Evolutionary conservation across 805 yeast genomes (phyloP).

Genomic region (Metschnikowia reukaufii): DNA sequence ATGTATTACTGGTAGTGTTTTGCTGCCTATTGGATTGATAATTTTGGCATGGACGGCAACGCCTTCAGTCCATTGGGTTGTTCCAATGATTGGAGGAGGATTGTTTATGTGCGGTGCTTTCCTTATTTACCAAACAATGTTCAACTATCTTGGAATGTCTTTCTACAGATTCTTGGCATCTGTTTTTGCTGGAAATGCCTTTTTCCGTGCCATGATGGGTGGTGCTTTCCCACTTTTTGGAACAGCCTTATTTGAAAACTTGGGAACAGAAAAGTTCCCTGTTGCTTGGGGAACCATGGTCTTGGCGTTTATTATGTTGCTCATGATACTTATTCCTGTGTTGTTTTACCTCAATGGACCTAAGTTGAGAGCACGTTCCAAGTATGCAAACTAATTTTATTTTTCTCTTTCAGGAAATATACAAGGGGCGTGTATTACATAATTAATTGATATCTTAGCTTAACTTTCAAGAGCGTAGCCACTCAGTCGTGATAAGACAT

Average conservation of each 20-base stretch:
- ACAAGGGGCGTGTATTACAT: too few species aligned
- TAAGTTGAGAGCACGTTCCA: constrained; percentile 16
- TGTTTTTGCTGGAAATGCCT: constrained; percentile 18
- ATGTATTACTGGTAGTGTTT: constrained; percentile 13
- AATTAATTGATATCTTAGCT: too few species aligned
- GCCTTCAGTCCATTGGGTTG: constrained; percentile 16
- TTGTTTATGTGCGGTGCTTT: constrained; percentile 13
- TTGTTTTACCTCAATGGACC: constrained; percentile 14
- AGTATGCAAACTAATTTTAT: constrained; percentile 11
- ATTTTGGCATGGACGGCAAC: constrained; percentile 17
- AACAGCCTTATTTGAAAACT: constrained; percentile 12
- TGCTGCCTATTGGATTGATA: constrained; percentile 14
- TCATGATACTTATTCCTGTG: constrained; percentile 13
- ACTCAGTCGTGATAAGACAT: too few species aligned
- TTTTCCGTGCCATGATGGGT: constrained; percentile 16
- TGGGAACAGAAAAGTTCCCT: constrained; percentile 8
- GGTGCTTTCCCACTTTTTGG: constrained; percentile 20
- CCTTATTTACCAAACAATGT: constrained; percentile 16
- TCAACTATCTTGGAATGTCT: constrained; percentile 15
- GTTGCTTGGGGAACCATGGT: constrained; percentile 18
- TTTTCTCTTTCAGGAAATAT: too few species aligned
- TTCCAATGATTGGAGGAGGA: constrained; percentile 15
- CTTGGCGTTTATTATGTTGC: constrained; percentile 9
- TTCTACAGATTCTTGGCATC: constrained; percentile 15
- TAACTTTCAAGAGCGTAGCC: too few species aligned